Evolutionary conservation across 1,284 basidiomycete species (phyloP), one percentile per base, ranked within the genome.

Genomic region (Trichosporon sp.): DNA sequence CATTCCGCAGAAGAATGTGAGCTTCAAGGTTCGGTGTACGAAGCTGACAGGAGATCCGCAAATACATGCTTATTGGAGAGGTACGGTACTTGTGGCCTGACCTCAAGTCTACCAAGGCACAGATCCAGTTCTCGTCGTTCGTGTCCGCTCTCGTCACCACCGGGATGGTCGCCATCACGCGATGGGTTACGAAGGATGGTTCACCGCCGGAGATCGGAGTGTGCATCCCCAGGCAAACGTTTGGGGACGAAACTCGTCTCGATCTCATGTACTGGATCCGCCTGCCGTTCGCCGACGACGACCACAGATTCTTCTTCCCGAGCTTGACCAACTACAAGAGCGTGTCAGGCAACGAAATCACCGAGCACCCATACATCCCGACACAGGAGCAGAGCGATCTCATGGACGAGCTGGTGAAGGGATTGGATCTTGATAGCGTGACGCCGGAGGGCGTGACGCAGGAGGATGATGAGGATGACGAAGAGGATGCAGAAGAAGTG

Each of bases 271-370:
- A 93, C 67, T 96, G 91, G 92, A 88, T 89, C 26, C 6, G 96
- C 91, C 90, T 97, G 86, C 96, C 96, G 0, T 98, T 98, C 79
- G 92, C 94, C 2, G 95, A 98, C 78, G 96, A 99, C 78, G 86
- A 96, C 68, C 89, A 93, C 72, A 91, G 90, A 74, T 94, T 94
- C 81, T 90, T 89, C 10, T 98, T 98, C 80, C 89, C 91, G 0
- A 93, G 93, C 0, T 87, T 98, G 46, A 89, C 91, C 54, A 88
- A 87, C 10, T 87, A 96, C 40, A 85, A 91, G 74, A 91, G 89
- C 65, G 92, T 90, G 78, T 90, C 90, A 48, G 94, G 94, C 2
- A 90, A 92, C 73, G 83, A 84, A 3, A 82, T 97, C 56, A 88
- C 84, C 5, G 89, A 90, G 73, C 95, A 97, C 78, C 89, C 91